Percentiles rank a stretch among this genome's conserved stretches.
Conservation (phyloP, 2,329 filamentous ascomycete species). For the Triangularia verruculosa region DNA sequence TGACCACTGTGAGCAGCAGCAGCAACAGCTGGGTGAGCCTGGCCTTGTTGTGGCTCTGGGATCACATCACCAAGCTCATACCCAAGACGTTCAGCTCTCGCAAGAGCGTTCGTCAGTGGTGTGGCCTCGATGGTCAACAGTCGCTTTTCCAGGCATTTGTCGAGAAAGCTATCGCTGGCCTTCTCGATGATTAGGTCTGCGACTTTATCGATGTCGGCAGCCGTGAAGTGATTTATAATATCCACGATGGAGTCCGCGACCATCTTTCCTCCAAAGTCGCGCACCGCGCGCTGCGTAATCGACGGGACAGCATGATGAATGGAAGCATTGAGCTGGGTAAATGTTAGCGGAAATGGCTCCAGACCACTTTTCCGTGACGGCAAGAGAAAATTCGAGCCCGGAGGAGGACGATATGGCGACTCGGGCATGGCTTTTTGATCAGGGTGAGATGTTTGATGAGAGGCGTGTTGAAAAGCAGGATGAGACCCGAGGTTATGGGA, state of each 20-base stretch:
- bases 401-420: not conserved
- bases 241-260: slow-evolving; percentile 40
- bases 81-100: slow-evolving; percentile 54
- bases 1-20: slow-evolving; percentile 8
- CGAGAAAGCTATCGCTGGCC: slow-evolving; percentile 49
- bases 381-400: not conserved
- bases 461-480: not conserved
- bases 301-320: slow-evolving; percentile 43
- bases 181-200: slow-evolving; percentile 43
- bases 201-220: slow-evolving; percentile 45
- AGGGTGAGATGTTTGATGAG: not conserved
- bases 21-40: slow-evolving; percentile 26
- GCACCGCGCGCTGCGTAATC: slow-evolving; percentile 39
- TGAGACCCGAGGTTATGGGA: not conserved
- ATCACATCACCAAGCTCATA: slow-evolving; percentile 52
- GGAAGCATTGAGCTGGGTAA: slow-evolving; percentile 46
- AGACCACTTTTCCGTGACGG: not conserved
- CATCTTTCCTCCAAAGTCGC: slow-evolving; percentile 46
- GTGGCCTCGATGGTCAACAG: slow-evolving; percentile 53
- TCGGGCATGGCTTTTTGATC: not conserved
- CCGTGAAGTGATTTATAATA: slow-evolving; percentile 41
- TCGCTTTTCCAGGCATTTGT: slow-evolving; percentile 50
- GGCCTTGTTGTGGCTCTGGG: slow-evolving; percentile 40
- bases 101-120: slow-evolving; percentile 55
- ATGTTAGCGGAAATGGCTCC: slow-evolving; percentile 27